A percentile compares a stretch with the other conserved stretches of the same genome.
Evolutionary conservation across 2,329 filamentous ascomycete genomes (phyloP).

Genomic region (Immersiporthe knoxdaviesiana): DNA sequence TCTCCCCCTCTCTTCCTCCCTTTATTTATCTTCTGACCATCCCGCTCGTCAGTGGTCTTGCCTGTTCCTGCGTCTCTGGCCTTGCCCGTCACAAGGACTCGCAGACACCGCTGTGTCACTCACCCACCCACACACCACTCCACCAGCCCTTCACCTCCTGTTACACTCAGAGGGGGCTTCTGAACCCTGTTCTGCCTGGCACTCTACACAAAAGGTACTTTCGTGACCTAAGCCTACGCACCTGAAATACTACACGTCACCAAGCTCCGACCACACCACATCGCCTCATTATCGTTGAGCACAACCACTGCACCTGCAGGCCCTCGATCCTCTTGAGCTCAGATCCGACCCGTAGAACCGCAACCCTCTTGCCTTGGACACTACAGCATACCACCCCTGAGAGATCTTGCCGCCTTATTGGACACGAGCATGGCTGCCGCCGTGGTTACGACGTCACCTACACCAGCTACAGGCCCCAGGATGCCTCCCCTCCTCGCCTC

Average conservation of each 20-base stretch:
- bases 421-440: constrained; percentile 23
- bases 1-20: not conserved
- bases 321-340: not conserved
- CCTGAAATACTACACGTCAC: not conserved
- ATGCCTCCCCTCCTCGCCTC: constrained; percentile 10
- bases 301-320: not conserved
- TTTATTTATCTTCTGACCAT: not conserved
- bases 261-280: not conserved
- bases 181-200: not conserved
- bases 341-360: constrained; percentile 15
- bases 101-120: not conserved
- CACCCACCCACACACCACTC: not conserved
- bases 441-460: not conserved
- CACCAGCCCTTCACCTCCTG: not conserved
- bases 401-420: not conserved
- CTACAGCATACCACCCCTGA: not conserved
- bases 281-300: not conserved
- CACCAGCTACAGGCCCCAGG: not conserved
- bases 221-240: not conserved
- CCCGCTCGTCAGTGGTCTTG: not conserved
- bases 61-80: not conserved
- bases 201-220: not conserved
- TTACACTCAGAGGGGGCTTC: not conserved
- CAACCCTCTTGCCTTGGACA: constrained; percentile 5
- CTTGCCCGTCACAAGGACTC: not conserved